Base-by-base conservation (phyloP, 306 rosid genomes). In the Begonia loranthoides region DNA sequence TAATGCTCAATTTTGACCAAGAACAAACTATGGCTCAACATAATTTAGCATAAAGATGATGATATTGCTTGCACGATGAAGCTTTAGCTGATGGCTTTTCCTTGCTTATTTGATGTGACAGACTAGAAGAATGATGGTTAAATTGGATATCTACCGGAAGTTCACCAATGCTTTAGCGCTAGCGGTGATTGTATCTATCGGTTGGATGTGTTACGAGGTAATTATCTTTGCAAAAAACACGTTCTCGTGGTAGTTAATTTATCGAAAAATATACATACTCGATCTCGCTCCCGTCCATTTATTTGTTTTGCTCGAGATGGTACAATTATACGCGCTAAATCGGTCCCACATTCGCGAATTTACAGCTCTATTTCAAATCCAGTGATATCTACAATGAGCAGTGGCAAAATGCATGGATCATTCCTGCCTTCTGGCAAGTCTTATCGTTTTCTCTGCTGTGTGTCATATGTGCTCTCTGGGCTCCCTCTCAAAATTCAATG, bases 121-220 rank as follows among this genome's bases (percentile, higher is more conserved):
- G 99, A 73, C 96, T 33, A 74, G 94, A 66, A 70, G 99, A 61
- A 78, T 92, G 96, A 63, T 83, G 81, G 71, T 73, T 59, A 92
- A 92, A 66, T 74, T 92, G 63, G 99, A 92, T 56, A 83, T 92
- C 54, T 92, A 92, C 72, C 74, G 93, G 66, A 86, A 80, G 76
- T 92, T 92, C 67, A 86, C 99, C 6, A 92, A 92, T 13, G 93
- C 99, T 52, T 71, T 92, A 78, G 99, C 87, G 1, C 87, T 77
- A 15, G 82, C 99, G 56, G 96, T 86, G 15, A 55, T 92, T 11
- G 94, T 92, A 53, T 92, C 96, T 9, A 96, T 92, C 47, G 93
- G 94, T 60, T 92, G 99, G 96, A 80, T 78, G 56, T 83, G 94
- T 69, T 92, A 92, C 51, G 99, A 92, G 99, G 99, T 92, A 78